These are phyloP conservation scores for Dendrothele bispora DNA, from an alignment of 768 basidiomycete genomes.

Conservation along the genomic window DNA sequence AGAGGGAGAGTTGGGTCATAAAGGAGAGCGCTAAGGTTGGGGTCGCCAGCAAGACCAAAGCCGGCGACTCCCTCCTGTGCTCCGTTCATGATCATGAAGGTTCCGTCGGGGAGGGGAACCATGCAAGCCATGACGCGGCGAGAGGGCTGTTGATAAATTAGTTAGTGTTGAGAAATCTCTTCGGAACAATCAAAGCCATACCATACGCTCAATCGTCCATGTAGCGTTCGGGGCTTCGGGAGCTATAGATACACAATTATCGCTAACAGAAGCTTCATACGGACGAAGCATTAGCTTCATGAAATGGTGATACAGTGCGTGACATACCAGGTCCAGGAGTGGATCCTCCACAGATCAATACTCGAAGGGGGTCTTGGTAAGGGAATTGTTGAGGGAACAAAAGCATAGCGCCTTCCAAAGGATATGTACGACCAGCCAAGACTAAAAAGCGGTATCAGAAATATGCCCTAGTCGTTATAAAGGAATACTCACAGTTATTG, in stretches of 20 bases:
- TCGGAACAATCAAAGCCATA: slow-evolving; percentile 17
- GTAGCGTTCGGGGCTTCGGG: slow-evolving; percentile 62
- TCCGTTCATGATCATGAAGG: slow-evolving; percentile 75
- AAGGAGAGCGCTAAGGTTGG: slow-evolving; percentile 63
- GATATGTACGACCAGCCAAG: slow-evolving; percentile 76
- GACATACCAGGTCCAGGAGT: slow-evolving; percentile 50
- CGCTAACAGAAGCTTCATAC: slow-evolving; percentile 39
- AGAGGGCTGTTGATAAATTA: slow-evolving; percentile 46
- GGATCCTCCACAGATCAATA: slow-evolving; percentile 79
- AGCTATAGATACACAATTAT: slow-evolving; percentile 70
- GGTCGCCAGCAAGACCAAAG: slow-evolving; percentile 66
- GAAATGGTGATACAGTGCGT: neutral
- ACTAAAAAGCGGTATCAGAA: slow-evolving; percentile 29
- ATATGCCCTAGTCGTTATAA: neutral
- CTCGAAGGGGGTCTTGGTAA: slow-evolving; percentile 68
- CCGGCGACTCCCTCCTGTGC: slow-evolving; percentile 70
- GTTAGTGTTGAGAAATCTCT: neutral
- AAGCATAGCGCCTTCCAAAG: slow-evolving; percentile 69
- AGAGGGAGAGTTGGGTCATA: slow-evolving; percentile 67
- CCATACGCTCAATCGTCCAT: slow-evolving; percentile 82
- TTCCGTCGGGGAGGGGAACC: slow-evolving; percentile 61
- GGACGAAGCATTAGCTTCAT: neutral
- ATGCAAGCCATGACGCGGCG: slow-evolving; percentile 76
- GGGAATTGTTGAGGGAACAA: slow-evolving; percentile 71
- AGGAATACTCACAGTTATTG: slow-evolving; percentile 47